Evolutionary conservation across 345 rosid species (phyloP), one percentile per base, ranked within the genome.

Genomic region (Luvunga scandens): DNA sequence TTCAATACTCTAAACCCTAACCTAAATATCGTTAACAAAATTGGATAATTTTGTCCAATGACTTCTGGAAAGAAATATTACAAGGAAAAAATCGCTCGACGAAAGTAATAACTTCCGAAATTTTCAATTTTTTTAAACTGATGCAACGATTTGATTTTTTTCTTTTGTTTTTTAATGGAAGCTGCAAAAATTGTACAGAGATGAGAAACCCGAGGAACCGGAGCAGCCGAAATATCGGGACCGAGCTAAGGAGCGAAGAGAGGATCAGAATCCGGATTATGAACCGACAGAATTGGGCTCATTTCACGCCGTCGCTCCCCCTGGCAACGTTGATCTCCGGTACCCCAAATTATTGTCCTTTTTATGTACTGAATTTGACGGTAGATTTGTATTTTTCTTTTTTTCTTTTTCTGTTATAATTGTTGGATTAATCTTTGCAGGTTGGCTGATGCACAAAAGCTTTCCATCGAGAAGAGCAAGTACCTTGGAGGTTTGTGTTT

Each of bases 251-350:
- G 99, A 95, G 88, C 87, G 99, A 70, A 85, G 99, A 77, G 99
- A 93, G 77, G 97, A 95, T 81, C 99, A 95, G 62, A 95, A 95
- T 83, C 99, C 98, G 7, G 99, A 95, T 85, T 93, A 95, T 79
- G 97, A 95, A 81, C 86, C 90, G 1, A 79, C 92, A 4, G 96
- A 93, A 73, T 86, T 95, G 85, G 92, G 94, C 33, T 90, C 98
- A 9, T 95, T 95, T 74, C 99, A 95, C 55, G 96, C 99, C 9
- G 98, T 95, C 70, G 99, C 99, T 84, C 98, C 99, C 66, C 99
- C 99, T 2, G 97, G 98, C 33, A 86, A 81, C 10, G 90, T 93
- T 39, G 98, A 95, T 78, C 75, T 93, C 64, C 89, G 81, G 97
- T 90, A 24, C 55, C 66, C 66, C 10, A 5, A 34, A 30, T 60